Evolutionary conservation across 1,284 basidiomycete species (phyloP), one percentile per base, ranked within the genome.

Genomic region (Coniophora puteana): DNA sequence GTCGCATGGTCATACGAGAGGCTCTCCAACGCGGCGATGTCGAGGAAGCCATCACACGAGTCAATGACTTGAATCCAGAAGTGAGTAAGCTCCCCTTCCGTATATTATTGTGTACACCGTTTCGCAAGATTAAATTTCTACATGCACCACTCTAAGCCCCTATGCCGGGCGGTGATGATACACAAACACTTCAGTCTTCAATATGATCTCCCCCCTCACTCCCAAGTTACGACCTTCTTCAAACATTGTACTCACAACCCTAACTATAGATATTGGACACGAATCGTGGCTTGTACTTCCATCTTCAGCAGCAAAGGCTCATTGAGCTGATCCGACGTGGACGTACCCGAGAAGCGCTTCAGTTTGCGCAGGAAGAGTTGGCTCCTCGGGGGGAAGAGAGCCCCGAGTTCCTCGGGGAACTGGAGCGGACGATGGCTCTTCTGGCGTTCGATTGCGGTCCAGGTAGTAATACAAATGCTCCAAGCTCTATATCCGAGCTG

Each of bases 131-230:
- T 92, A 84, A 75, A 88, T 57, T 56, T 64, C 79, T 86, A 90
- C 93, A 96, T 97, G 94, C 94, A 98, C 94, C 94, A 97, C 93
- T 88, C 94, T 83, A 76, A 97, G 85, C 73, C 81, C 58, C 59
- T 59, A 52, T 34, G 64, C 74, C 48, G 55, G 81, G 76, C 78
- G 68, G 63, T 88, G 88, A 84, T 82, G 88, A 89, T 63, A 68
- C 66, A 78, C 71, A 73, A 79, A 81, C 83, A 83, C 83, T 89
- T 88, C 85, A 88, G 86, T 89, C 84, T 89, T 89, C 83, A 89
- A 89, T 83, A 89, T 89, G 87, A 87, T 76, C 54, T 52, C 50
- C 49, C 50, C 55, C 23, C 49, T 42, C 48, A 39, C 11, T 14
- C n/a, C n/a, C 11, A 33, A 25, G 23, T 39, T 32, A 18, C 40